phyloP scores from a whole-genome alignment of 352 stramenopile species.

The Elongisporangium senticosum region DNA sequence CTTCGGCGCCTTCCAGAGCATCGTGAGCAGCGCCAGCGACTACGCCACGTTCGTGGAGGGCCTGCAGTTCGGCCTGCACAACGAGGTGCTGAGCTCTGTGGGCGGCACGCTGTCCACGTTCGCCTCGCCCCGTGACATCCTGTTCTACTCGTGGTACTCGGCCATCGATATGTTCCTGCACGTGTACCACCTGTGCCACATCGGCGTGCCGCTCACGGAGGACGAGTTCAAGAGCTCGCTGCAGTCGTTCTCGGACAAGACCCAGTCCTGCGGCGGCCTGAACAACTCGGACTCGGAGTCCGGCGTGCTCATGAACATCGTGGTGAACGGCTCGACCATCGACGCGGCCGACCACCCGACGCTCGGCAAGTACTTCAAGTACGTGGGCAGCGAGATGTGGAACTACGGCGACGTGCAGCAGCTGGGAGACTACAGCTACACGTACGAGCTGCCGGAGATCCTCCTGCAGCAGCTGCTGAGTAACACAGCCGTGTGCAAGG shows the following conservation, averaged over 20 bases:
- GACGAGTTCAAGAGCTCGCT: conserved; percentile 36
- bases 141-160: conserved; percentile 72
- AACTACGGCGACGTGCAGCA: conserved; percentile 56
- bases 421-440: conserved; percentile 71
- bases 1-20: conserved; percentile 45
- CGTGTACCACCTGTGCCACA: conserved; percentile 61
- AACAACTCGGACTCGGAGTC: conserved; percentile 27
- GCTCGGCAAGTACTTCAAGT: conserved; percentile 58
- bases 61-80: conserved; percentile 59
- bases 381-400: conserved; percentile 47
- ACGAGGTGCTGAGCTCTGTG: conserved; percentile 53
- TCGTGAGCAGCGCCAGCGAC: conserved; percentile 41
- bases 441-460: conserved; percentile 56
- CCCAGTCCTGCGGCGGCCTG: conserved; percentile 39
- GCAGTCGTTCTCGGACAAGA: conserved; percentile 33
- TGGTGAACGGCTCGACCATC: conserved; percentile 33
- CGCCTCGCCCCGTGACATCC: conserved; percentile 38
- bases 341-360: conserved; percentile 54
- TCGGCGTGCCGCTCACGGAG: conserved; percentile 41
- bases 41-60: conserved; percentile 51
- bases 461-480: conserved; percentile 55
- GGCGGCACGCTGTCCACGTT: conserved; percentile 49
- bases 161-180: conserved; percentile 65
- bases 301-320: conserved; percentile 33
- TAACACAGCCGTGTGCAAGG: conserved; percentile 60